Evolutionary conservation across 2,329 filamentous ascomycete genomes (phyloP).

Genomic region (Clarireedia paspali): DNA sequence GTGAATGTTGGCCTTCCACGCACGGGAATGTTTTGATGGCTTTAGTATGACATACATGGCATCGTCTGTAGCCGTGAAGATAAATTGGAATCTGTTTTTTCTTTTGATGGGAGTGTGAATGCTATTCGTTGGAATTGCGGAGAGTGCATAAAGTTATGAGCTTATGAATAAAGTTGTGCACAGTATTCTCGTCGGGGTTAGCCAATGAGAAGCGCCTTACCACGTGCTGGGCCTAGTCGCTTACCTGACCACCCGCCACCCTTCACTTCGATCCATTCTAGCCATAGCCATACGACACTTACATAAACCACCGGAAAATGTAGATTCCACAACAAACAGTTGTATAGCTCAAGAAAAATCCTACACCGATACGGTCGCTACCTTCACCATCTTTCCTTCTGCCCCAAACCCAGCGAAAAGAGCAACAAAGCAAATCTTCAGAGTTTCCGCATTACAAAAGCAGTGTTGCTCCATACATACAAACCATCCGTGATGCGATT

Average conservation of each 20-base stretch:
- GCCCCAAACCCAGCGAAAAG: too few relatives aligned
- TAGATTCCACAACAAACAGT: too few relatives aligned
- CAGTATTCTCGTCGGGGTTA: background rate
- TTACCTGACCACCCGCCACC: too few relatives aligned
- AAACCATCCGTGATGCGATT: background rate
- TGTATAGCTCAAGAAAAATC: too few relatives aligned
- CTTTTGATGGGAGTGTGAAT: background rate
- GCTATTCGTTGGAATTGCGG: background rate
- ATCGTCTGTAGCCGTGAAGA: constrained; percentile 1
- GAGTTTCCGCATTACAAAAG: background rate
- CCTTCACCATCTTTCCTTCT: too few relatives aligned
- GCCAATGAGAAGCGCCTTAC: too few relatives aligned
- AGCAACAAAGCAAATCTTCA: background rate
- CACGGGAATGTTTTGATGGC: constrained; percentile 8
- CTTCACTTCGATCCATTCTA: too few relatives aligned
- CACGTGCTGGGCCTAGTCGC: too few relatives aligned
- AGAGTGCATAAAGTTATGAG: background rate
- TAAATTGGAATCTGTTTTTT: background rate
- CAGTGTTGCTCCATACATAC: background rate
- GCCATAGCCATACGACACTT: too few relatives aligned
- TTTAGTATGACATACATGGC: constrained; percentile 2
- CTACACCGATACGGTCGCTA: too few relatives aligned
- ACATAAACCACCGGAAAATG: too few relatives aligned
- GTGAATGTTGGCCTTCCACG: background rate
- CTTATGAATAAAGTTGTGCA: background rate